Evolutionary conservation across 1,284 basidiomycete species (phyloP), one percentile per base, ranked within the genome.

Genomic region (Cerrena zonata): DNA sequence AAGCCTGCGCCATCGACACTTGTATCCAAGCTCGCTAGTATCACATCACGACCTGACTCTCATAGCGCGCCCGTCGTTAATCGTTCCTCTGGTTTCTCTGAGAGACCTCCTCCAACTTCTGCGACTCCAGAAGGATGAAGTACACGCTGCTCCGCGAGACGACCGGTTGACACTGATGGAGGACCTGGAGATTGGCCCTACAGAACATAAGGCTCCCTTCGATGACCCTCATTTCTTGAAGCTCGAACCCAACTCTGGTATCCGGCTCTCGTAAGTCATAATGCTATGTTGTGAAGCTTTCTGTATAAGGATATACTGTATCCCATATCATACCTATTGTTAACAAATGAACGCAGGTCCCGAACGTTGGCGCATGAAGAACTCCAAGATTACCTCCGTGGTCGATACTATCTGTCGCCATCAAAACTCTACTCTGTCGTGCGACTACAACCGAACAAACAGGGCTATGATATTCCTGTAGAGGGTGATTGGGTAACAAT

Each of bases 401-500:
- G 86, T 2, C 82, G 95, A 26, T 95, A 87, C 66, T 91, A 89
- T 62, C 75, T 99, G 40, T 84, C 90, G 0, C 92, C 94, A 0
- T 92, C 91, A 0, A 80, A 78, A 24, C 73, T 99, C 26, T 98
- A 99, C 71, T 91, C 91, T 4, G 79, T 86, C 44, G 78, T 91
- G 41, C 83, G 89, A 11, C 78, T 89, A 0, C 76, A 84, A 5
- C 79, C 85, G 0, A 84, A 89, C 59, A 87, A 89, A 57, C 82
- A 86, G 50, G 85, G 85, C 13, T 94, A 93, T 66, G 91, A 96
- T 47, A 79, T 99, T 0, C 94, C 94, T 2, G 84, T 98, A 3
- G 80, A 83, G 4, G 89, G 90, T 1, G 95, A 98, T 67, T 98
- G 89, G 86, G 79, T 94, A 42, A 89, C 89, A 5, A 88, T 95